A percentile compares a stretch with the other conserved stretches of the same genome.
Conservation (phyloP, 495 filamentous ascomycete species). For the Talaromyces nanjingensis region DNA sequence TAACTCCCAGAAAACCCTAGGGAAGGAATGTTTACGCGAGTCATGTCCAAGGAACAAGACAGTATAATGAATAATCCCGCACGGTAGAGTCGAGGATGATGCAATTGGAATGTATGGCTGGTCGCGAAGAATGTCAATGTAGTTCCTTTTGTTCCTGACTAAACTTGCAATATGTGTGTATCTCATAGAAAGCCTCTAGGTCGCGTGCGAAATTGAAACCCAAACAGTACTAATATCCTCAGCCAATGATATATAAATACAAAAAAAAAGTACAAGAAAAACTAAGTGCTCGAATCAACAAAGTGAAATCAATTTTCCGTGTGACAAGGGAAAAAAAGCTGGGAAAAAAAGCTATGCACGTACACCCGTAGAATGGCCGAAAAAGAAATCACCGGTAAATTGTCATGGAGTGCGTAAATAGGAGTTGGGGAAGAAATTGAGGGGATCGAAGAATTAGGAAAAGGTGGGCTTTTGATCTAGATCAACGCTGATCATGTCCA, state of each 20-base stretch:
- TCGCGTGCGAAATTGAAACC: background rate
- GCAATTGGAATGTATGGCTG: slow-evolving; percentile 1
- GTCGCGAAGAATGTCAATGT: background rate
- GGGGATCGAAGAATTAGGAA: background rate
- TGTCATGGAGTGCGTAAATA: background rate
- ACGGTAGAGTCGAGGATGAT: background rate
- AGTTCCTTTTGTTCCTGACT: background rate
- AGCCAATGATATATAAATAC: background rate
- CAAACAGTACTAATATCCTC: background rate
- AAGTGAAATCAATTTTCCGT: background rate
- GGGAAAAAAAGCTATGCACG: slow-evolving; percentile 3
- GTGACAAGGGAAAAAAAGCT: no score
- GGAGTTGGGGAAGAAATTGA: slow-evolving; percentile 10
- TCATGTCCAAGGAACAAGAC: background rate
- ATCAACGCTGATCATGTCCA: slow-evolving; percentile 31
- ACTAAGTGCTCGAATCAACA: background rate
- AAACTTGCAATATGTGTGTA: background rate
- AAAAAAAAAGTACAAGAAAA: background rate
- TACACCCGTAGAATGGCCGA: background rate
- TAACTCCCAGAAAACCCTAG: background rate
- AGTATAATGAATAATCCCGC: background rate
- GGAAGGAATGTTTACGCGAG: background rate
- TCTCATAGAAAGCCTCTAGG: background rate
- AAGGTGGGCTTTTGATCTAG: background rate
- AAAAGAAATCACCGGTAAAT: background rate